Conservation (phyloP, 2,329 filamentous ascomycete genomes). For the Pseudogymnoascus sp. region DNA sequence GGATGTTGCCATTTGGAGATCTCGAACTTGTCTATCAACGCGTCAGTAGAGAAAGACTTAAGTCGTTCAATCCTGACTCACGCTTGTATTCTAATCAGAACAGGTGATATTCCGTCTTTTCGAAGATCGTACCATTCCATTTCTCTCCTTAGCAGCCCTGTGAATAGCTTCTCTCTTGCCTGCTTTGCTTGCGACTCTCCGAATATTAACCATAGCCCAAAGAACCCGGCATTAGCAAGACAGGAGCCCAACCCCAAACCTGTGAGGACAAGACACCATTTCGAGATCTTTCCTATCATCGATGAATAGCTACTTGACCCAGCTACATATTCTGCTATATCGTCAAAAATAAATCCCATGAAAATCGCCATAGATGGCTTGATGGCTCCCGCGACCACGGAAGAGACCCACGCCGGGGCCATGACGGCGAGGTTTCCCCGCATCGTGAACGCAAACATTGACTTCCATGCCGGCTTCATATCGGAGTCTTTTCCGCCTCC, state of each 20-base stretch:
- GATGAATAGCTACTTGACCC: slow-evolving; percentile 41
- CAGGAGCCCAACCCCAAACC: slow-evolving; percentile 58
- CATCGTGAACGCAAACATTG: slow-evolving; percentile 66
- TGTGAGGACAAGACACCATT: slow-evolving; percentile 55
- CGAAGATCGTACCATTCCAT: slow-evolving; percentile 76
- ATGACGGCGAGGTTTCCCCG: slow-evolving; percentile 50
- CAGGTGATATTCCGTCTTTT: slow-evolving; percentile 61
- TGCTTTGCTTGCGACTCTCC: slow-evolving; percentile 71
- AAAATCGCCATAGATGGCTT: slow-evolving; percentile 61
- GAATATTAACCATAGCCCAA: slow-evolving; percentile 65
- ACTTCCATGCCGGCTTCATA: slow-evolving; percentile 15
- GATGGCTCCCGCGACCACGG: slow-evolving; percentile 52
- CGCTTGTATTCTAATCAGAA: slow-evolving; percentile 67
- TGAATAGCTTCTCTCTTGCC: slow-evolving; percentile 59
- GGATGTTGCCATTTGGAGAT: slow-evolving; percentile 73
- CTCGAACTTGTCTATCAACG: slow-evolving; percentile 61
- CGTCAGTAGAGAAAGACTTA: slow-evolving; percentile 15
- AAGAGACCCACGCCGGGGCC: slow-evolving; percentile 44
- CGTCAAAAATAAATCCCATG: slow-evolving; percentile 66
- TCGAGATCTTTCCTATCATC: slow-evolving; percentile 49
- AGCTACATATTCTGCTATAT: slow-evolving; percentile 58
- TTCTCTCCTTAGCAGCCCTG: slow-evolving; percentile 60
- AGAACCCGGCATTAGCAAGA: slow-evolving; percentile 58
- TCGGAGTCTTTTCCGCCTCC: not conserved
- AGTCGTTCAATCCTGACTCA: slow-evolving; percentile 37